Percentiles rank a stretch among this genome's conserved stretches.
These are phyloP conservation scores for Trametes pubescens DNA, from an alignment of 1,284 basidiomycete species.

Conservation along the genomic window DNA sequence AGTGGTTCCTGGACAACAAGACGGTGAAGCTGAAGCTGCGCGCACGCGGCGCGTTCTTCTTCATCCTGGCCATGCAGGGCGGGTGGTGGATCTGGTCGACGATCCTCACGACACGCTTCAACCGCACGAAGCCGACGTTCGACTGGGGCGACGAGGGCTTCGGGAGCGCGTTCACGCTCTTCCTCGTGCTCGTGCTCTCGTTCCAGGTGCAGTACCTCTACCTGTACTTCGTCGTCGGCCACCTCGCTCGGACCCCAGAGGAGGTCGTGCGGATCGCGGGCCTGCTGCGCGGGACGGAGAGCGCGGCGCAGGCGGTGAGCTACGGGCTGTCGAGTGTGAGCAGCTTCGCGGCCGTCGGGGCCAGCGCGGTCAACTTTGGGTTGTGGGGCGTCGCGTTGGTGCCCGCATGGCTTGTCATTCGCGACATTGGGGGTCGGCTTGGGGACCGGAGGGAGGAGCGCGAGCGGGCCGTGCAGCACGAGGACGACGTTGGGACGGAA, in stretches of 20 bases:
- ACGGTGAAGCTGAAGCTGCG: constrained; percentile 15
- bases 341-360: constrained; percentile 17
- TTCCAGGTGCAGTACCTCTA: constrained; percentile 25
- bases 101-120: constrained; percentile 23
- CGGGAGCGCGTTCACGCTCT: constrained; percentile 19
- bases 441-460: constrained; percentile 18
- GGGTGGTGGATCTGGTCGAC: constrained; percentile 25
- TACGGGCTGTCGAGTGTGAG: constrained; percentile 18
- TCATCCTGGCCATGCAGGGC: constrained; percentile 22
- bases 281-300: constrained; percentile 22
- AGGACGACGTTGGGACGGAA: not conserved
- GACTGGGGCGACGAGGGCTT: constrained; percentile 22
- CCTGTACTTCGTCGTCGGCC: constrained; percentile 25
- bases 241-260: constrained; percentile 21
- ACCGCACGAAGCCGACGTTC: constrained; percentile 21
- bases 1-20: constrained; percentile 22
- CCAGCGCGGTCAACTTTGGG: constrained; percentile 25
- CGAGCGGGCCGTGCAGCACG: constrained; percentile 15
- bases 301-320: constrained; percentile 24
- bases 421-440: constrained; percentile 14
- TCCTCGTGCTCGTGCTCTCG: constrained; percentile 24
- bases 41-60: constrained; percentile 19
- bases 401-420: constrained; percentile 20
- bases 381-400: constrained; percentile 19
- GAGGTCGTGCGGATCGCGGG: constrained; percentile 22